Evolutionary conservation across 805 yeast species (phyloP).

Genomic region (Candida anglica): DNA sequence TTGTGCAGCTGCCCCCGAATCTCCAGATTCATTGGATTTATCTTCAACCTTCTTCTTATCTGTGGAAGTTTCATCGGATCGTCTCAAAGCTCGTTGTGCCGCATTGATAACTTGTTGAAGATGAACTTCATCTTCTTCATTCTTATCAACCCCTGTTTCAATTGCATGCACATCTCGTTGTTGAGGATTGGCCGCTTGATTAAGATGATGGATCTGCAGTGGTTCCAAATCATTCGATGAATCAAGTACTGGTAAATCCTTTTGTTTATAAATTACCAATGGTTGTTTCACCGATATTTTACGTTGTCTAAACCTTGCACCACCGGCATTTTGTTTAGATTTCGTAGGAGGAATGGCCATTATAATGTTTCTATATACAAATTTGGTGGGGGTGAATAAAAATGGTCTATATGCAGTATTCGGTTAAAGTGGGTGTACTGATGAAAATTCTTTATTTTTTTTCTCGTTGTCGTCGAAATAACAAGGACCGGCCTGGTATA

Average conservation of each 20-base stretch:
- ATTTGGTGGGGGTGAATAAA: background rate
- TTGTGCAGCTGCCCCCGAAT: conserved; percentile 4
- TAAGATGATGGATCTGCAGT: conserved; percentile 38
- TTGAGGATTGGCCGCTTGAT: conserved; percentile 45
- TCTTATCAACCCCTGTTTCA: conserved; percentile 97
- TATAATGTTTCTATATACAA: conserved; percentile 6
- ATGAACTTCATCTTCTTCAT: conserved; percentile 96
- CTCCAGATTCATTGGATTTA: conserved; percentile 32
- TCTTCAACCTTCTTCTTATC: conserved; percentile 19
- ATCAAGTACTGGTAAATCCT: conserved; percentile 75
- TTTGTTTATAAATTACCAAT: conserved; percentile 69
- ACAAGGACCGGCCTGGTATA: too few relatives aligned
- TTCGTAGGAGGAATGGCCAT: conserved; percentile 42
- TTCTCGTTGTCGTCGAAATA: too few relatives aligned
- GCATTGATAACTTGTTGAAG: conserved; percentile 87
- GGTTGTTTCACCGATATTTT: conserved; percentile 91
- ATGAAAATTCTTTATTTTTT: too few relatives aligned
- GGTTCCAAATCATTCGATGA: conserved; percentile 36
- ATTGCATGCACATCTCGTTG: conserved; percentile 85
- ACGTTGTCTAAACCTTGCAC: conserved; percentile 86
- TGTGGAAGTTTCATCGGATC: conserved; percentile 13
- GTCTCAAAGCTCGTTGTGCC: conserved; percentile 57
- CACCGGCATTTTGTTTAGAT: conserved; percentile 29
- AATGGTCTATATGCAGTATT: background rate
- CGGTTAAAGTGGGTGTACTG: background rate